These are phyloP conservation scores for Fennellomyces sp. DNA, from an alignment of 371 early-diverging fungal species.

Conservation along the genomic window DNA sequence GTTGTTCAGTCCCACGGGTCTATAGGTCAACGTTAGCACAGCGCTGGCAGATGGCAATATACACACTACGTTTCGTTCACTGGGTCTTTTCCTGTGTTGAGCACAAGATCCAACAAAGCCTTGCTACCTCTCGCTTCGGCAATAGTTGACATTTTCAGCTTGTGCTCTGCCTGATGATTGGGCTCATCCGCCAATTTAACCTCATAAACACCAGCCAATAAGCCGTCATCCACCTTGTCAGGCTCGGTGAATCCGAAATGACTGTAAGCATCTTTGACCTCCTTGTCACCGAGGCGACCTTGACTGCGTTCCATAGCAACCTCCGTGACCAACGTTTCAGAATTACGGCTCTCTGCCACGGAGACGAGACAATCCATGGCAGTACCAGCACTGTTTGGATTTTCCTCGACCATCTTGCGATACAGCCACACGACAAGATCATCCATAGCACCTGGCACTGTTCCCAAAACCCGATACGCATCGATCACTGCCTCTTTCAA, in stretches of 20 bases:
- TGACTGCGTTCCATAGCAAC: slow-evolving; percentile 50
- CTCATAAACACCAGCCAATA: slow-evolving; percentile 33
- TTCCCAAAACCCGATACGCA: slow-evolving; percentile 45
- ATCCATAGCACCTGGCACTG: slow-evolving; percentile 49
- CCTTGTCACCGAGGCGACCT: slow-evolving; percentile 45
- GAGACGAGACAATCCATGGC: slow-evolving; percentile 48
- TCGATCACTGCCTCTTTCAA: slow-evolving; percentile 25
- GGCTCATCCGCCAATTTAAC: slow-evolving; percentile 45
- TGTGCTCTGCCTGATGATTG: slow-evolving; percentile 20
- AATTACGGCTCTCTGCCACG: slow-evolving; percentile 36
- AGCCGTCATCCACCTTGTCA: slow-evolving; percentile 27
- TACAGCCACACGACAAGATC: slow-evolving; percentile 54
- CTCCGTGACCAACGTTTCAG: slow-evolving; percentile 39
- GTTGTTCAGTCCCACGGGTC: slow-evolving; percentile 78
- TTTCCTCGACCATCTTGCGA: slow-evolving; percentile 36
- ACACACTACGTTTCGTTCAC: background rate
- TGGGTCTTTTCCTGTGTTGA: background rate
- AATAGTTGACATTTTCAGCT: slow-evolving; percentile 30
- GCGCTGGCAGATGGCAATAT: background rate
- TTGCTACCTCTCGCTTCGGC: slow-evolving; percentile 35
- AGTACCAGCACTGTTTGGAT: slow-evolving; percentile 13
- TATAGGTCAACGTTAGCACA: slow-evolving; percentile 12
- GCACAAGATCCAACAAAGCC: slow-evolving; percentile 26
- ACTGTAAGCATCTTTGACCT: slow-evolving; percentile 54
- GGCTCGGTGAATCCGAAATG: slow-evolving; percentile 49